Conservation (phyloP, 129 eudicot species). For the Flaveria brownii region DNA sequence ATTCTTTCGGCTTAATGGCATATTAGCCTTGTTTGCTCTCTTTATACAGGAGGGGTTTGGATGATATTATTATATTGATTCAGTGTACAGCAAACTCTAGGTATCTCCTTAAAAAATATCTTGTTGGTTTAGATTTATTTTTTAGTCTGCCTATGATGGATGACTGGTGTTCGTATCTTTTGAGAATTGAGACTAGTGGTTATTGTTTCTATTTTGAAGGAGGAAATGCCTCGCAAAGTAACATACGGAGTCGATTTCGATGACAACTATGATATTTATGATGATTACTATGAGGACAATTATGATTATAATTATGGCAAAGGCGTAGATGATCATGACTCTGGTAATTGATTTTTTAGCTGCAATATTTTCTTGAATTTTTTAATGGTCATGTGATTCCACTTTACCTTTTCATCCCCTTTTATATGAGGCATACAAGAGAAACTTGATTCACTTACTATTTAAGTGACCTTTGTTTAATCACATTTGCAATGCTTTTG, state of each 20-base stretch:
- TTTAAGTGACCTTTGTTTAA: background rate
- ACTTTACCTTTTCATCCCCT: constrained; percentile 5
- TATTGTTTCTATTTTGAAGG: constrained; percentile 11
- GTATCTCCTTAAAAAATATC: constrained; percentile 12
- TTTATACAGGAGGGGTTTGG: constrained; percentile 25
- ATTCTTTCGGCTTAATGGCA: constrained; percentile 1
- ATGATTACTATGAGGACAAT: constrained; percentile 53
- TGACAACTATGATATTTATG: constrained; percentile 61
- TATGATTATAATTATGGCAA: constrained; percentile 43
- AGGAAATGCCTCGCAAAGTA: constrained; percentile 82
- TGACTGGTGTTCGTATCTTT: constrained; percentile 2
- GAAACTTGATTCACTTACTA: constrained; percentile 20
- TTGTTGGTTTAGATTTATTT: constrained; percentile 11
- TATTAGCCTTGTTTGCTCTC: background rate
- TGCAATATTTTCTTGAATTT: constrained; percentile 22
- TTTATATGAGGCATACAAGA: background rate
- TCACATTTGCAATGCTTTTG: background rate
- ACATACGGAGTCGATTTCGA: constrained; percentile 61
- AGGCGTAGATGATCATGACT: constrained; percentile 36
- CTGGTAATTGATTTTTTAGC: constrained; percentile 42
- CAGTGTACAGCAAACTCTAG: constrained; percentile 17
- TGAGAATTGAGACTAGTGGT: constrained; percentile 11
- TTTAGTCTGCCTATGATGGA: background rate
- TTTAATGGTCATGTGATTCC: constrained; percentile 9
- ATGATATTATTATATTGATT: constrained; percentile 24